These are phyloP conservation scores for Phytophthora tentaculata DNA, from an alignment of 352 stramenopile genomes.

Conservation along the genomic window DNA sequence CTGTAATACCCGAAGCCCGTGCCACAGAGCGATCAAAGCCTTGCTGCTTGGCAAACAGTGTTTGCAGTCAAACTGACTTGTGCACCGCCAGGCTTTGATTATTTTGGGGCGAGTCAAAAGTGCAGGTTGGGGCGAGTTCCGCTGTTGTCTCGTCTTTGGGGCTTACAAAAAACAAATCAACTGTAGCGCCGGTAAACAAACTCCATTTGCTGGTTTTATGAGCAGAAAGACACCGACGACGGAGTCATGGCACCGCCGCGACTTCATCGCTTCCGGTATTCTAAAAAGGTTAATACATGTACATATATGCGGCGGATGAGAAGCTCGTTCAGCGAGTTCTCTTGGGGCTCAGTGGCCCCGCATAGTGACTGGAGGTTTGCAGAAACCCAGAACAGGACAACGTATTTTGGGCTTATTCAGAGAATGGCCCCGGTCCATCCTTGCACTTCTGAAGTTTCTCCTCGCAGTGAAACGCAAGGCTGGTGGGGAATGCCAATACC, in stretches of 20 bases:
- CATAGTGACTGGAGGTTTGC: too few relatives aligned
- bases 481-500: background rate
- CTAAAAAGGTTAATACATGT: too few relatives aligned
- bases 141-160: conserved; percentile 4
- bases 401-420: conserved; percentile 32
- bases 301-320: too few relatives aligned
- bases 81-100: conserved; percentile 15
- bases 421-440: too few relatives aligned
- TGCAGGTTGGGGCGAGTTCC: conserved; percentile 21
- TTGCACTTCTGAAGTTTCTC: conserved; percentile 27
- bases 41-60: too few relatives aligned
- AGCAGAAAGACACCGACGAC: conserved; percentile 8
- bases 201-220: conserved; percentile 26
- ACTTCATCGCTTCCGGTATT: conserved; percentile 7
- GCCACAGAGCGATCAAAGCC: background rate
- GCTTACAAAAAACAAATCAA: conserved; percentile 19
- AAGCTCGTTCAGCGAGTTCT: too few relatives aligned
- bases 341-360: too few relatives aligned
- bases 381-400: too few relatives aligned
- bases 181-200: conserved; percentile 10
- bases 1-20: background rate
- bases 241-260: conserved; percentile 15
- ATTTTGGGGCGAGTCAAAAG: conserved; percentile 25
- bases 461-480: conserved; percentile 29
- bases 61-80: background rate